phyloP scores from a whole-genome alignment of 1,139 yeast genomes.

The Saccharomycopsis hybrid region DNA sequence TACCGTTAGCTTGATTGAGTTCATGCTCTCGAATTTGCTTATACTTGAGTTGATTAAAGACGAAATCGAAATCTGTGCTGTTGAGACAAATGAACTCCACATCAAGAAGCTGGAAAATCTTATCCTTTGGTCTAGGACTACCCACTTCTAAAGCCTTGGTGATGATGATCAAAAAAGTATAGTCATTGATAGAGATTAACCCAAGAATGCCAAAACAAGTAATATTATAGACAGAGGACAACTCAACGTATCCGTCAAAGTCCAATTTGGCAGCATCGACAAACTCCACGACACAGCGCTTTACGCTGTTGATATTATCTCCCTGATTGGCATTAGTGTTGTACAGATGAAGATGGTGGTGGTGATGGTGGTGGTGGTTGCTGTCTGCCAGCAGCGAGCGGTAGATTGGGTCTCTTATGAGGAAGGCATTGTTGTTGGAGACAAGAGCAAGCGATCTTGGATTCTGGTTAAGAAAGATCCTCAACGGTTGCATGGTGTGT shows the following conservation, averaged over 20 bases:
- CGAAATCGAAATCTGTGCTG: slow-evolving; percentile 46
- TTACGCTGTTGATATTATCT: slow-evolving; percentile 13
- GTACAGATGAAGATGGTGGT: slow-evolving; percentile 6
- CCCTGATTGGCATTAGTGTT: neutral
- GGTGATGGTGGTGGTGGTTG: slow-evolving; percentile 12
- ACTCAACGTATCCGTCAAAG: slow-evolving; percentile 36
- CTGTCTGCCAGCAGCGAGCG: neutral
- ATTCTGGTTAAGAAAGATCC: slow-evolving; percentile 41
- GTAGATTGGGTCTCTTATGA: slow-evolving; percentile 30
- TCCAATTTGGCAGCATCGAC: slow-evolving; percentile 35
- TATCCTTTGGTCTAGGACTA: slow-evolving; percentile 49
- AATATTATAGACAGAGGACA: slow-evolving; percentile 31
- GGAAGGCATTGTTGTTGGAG: slow-evolving; percentile 42
- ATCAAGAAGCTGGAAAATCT: slow-evolving; percentile 44
- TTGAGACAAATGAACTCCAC: slow-evolving; percentile 61
- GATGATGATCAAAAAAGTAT: slow-evolving; percentile 52
- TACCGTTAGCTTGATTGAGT: neutral
- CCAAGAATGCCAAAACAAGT: slow-evolving; percentile 56
- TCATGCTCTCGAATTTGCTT: slow-evolving; percentile 23
- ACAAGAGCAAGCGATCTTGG: slow-evolving; percentile 53
- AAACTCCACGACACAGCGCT: slow-evolving; percentile 44
- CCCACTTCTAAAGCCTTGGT: slow-evolving; percentile 54
- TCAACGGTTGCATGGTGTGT: slow-evolving; percentile 31
- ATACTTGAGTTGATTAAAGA: slow-evolving; percentile 26
- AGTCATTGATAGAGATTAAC: slow-evolving; percentile 46